These are phyloP conservation scores for Fusarium armeniacum DNA, from an alignment of 2,329 filamentous ascomycete genomes.

Conservation along the genomic window DNA sequence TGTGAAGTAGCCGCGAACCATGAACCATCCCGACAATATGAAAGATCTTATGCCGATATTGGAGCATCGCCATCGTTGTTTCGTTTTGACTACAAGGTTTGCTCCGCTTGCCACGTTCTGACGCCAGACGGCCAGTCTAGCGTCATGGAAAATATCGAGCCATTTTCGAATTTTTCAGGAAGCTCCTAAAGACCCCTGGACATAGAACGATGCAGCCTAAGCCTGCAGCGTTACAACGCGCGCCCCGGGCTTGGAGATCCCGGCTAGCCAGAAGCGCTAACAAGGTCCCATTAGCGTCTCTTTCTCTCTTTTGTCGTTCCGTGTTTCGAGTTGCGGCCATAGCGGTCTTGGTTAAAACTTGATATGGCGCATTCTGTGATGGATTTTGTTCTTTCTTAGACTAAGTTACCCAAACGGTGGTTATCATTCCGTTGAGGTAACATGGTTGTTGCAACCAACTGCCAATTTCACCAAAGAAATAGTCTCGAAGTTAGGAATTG, in stretches of 20 bases:
- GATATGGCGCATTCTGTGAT: constrained; percentile 15
- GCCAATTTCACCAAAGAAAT: background rate
- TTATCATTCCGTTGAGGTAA: constrained; percentile 27
- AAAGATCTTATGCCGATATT: constrained; percentile 11
- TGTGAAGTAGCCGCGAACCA: background rate
- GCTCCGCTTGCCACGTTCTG: constrained; percentile 15
- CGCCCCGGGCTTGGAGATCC: constrained; percentile 6
- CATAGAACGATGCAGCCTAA: constrained; percentile 13
- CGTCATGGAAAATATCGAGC: constrained; percentile 15
- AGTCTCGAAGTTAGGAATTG: constrained; percentile 2
- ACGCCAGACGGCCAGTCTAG: constrained; percentile 14
- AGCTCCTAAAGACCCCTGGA: constrained; percentile 20
- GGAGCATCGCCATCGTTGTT: constrained; percentile 18
- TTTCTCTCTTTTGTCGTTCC: constrained; percentile 37
- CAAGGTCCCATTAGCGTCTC: constrained; percentile 18
- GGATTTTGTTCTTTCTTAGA: constrained; percentile 17
- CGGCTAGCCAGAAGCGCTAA: constrained; percentile 1
- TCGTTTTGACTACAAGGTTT: constrained; percentile 20
- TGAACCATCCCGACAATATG: background rate
- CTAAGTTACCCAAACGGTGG: constrained; percentile 20
- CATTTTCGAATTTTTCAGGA: constrained; percentile 18
- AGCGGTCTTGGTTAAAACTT: constrained; percentile 28
- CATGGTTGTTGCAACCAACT: constrained; percentile 15
- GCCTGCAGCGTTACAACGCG: constrained; percentile 17
- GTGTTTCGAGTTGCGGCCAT: constrained; percentile 49